A percentile compares a stretch with the other conserved stretches of the same genome.
These are phyloP conservation scores for Leavenworthia alabamica DNA, from an alignment of 345 rosid genomes.

Conservation along the genomic window DNA sequence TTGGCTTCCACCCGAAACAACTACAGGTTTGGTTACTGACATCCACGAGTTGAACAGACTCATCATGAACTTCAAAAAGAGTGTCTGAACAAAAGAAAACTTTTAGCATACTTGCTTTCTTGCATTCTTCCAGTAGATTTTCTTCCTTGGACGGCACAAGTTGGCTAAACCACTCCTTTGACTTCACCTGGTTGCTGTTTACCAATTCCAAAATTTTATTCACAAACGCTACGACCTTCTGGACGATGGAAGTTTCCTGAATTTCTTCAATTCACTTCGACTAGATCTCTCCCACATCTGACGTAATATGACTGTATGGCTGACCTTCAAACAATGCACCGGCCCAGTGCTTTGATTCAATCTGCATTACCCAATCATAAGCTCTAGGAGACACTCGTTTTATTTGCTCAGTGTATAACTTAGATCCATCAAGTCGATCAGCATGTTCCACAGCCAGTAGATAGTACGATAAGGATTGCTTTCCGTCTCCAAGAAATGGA, in stretches of 20 bases:
- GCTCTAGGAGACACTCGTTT: conserved; percentile 58
- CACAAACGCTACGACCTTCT: conserved; percentile 50
- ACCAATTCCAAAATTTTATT: conserved; percentile 53
- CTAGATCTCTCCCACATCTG: conserved; percentile 52
- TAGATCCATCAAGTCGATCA: conserved; percentile 51
- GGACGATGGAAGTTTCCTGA: conserved; percentile 58
- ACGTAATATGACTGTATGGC: conserved; percentile 50
- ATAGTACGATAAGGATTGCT: conserved; percentile 50
- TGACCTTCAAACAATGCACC: conserved; percentile 67
- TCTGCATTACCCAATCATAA: conserved; percentile 77
- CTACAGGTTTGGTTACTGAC: conserved; percentile 53
- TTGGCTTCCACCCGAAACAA: conserved; percentile 64
- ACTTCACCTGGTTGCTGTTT: conserved; percentile 35
- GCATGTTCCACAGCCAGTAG: conserved; percentile 75
- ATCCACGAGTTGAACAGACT: conserved; percentile 64
- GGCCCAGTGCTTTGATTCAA: conserved; percentile 64
- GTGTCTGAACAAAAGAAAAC: conserved; percentile 75
- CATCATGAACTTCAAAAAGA: conserved; percentile 83
- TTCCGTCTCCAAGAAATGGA: conserved; percentile 84
- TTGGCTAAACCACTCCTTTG: conserved; percentile 49
- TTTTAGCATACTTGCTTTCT: conserved; percentile 40
- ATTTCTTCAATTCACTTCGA: conserved; percentile 67
- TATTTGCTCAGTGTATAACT: conserved; percentile 49
- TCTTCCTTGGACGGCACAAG: conserved; percentile 71
- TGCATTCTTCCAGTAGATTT: conserved; percentile 48